Evolutionary conservation across 495 filamentous ascomycete species (phyloP).

Genomic region (Xylaria scruposa): DNA sequence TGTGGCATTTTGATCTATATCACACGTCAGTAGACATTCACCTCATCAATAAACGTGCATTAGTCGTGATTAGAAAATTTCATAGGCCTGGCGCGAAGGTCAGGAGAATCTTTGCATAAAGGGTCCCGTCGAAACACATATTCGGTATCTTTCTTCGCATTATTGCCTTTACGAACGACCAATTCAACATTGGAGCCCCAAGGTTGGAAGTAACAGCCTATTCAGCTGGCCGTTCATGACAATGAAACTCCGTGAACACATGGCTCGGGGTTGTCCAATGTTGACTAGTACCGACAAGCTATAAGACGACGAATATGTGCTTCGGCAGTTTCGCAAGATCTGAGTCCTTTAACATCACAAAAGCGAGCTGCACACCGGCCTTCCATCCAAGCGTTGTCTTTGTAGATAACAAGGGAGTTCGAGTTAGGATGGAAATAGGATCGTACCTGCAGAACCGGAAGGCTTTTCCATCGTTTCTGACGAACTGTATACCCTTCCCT

Average conservation of each 20-base stretch:
- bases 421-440: not conserved
- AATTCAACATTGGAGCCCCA: not conserved
- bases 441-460: constrained; percentile 53
- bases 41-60: not conserved
- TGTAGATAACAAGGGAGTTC: not conserved
- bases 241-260: not conserved
- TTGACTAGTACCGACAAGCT: not conserved
- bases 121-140: not conserved
- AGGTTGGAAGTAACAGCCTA: not conserved
- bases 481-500: constrained; percentile 39
- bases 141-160: not conserved
- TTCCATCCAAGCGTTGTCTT: not conserved
- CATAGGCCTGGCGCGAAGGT: not conserved
- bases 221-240: not conserved
- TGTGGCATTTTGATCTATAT: constrained; percentile 83
- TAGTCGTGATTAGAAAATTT: not conserved
- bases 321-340: not conserved
- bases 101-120: not conserved
- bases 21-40: not conserved
- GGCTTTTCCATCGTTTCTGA: constrained; percentile 72
- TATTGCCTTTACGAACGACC: not conserved
- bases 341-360: not conserved
- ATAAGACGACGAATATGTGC: not conserved
- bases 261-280: not conserved
- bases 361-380: not conserved